Conservation (phyloP, 495 filamentous ascomycete genomes). For the Hypoxylon fragiforme region DNA sequence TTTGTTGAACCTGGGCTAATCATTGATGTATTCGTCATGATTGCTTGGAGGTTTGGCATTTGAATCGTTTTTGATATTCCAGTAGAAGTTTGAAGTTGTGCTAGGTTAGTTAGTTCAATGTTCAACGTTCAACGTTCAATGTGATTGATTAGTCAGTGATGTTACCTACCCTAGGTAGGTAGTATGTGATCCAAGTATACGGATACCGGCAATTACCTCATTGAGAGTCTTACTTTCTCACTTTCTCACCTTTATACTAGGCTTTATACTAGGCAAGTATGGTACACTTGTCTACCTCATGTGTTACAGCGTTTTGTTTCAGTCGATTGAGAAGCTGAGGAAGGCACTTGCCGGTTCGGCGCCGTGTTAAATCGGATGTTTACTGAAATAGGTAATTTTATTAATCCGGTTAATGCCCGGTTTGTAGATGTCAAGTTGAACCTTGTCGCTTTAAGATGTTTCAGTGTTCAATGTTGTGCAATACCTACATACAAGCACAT, state of each 20-base stretch:
- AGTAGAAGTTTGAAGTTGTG: too few species aligned
- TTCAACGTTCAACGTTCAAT: too few species aligned
- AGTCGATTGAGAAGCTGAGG: background rate
- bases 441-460: background rate
- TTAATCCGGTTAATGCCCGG: constrained; percentile 14
- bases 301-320: background rate
- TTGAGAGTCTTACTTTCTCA: background rate
- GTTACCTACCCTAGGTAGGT: background rate
- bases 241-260: too few species aligned
- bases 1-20: too few species aligned
- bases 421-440: background rate
- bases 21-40: too few species aligned
- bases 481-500: too few species aligned
- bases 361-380: constrained; percentile 5
- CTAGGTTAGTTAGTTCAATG: too few species aligned
- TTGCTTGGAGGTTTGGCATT: too few species aligned
- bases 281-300: background rate
- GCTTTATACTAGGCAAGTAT: background rate
- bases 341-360: constrained; percentile 3
- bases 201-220: constrained; percentile 12
- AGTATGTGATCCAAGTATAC: background rate
- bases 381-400: constrained; percentile 6
- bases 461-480: constrained; percentile 3
- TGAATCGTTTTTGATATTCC: too few species aligned
- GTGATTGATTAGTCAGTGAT: too few species aligned